Conservation (phyloP, 257 asterid species). For the Nicotiana benthamiana region DNA sequence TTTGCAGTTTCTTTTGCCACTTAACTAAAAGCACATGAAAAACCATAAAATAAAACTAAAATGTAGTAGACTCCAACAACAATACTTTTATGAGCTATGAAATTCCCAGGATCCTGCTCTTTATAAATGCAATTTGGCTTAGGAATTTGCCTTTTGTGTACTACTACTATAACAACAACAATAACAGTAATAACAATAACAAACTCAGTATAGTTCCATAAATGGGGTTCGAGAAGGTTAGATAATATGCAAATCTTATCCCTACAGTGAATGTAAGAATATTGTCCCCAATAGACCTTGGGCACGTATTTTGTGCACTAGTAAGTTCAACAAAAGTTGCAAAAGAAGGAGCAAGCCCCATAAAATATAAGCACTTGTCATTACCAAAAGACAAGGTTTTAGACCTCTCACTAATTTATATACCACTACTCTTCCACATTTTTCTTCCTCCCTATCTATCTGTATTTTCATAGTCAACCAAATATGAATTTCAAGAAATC, state of each 20-base stretch:
- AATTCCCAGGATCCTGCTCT: background rate
- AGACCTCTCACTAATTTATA: background rate
- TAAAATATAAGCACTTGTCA: background rate
- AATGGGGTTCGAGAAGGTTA: accelerated
- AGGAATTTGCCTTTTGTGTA: background rate
- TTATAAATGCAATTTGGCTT: background rate
- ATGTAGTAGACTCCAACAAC: background rate
- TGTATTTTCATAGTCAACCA: background rate
- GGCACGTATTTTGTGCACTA: accelerated
- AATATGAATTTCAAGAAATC: background rate
- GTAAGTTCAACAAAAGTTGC: background rate
- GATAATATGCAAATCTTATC: too few species aligned
- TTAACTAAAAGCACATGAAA: background rate
- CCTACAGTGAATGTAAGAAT: too few species aligned
- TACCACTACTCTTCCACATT: background rate
- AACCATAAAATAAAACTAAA: background rate
- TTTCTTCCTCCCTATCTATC: background rate
- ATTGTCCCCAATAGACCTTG: too few species aligned
- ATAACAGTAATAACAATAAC: too few species aligned
- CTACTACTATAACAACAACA: too few species aligned
- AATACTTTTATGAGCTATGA: background rate
- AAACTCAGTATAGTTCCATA: too few species aligned
- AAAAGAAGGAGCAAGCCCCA: background rate
- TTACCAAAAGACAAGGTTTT: background rate
- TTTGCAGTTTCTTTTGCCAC: background rate